Conservation (phyloP, 345 rosid genomes). For the Zanthoxylum bungeanum region DNA sequence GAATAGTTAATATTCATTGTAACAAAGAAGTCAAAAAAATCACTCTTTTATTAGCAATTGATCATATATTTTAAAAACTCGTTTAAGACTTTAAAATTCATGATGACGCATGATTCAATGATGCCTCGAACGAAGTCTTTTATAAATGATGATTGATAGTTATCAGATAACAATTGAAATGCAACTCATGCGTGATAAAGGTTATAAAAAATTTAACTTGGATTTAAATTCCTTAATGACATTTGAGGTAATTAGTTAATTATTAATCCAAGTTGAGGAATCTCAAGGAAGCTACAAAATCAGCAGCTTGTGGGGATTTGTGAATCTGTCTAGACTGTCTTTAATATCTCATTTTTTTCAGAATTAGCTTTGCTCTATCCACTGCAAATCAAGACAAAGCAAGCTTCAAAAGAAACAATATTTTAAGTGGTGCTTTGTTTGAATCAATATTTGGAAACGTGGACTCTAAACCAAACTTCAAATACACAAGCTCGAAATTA, state of each 20-base stretch:
- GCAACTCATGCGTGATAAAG: too few species aligned
- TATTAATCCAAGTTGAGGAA: conserved; percentile 42
- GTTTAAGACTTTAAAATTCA: too few species aligned
- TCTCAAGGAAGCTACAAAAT: conserved; percentile 52
- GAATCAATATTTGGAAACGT: conserved; percentile 31
- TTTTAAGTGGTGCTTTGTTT: conserved; percentile 19
- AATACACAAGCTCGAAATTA: conserved; percentile 33
- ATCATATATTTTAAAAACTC: too few species aligned
- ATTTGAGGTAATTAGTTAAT: conserved; percentile 6
- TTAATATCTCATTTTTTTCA: conserved; percentile 14
- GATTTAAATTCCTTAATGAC: too few species aligned
- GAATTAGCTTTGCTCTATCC: conserved; percentile 15
- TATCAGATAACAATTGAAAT: too few species aligned
- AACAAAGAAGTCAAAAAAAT: too few species aligned
- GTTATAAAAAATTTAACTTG: too few species aligned
- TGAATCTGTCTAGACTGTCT: conserved; percentile 17
- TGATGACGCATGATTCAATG: too few species aligned
- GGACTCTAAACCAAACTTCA: conserved; percentile 55
- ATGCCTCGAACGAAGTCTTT: too few species aligned
- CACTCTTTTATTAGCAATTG: too few species aligned
- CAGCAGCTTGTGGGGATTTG: conserved; percentile 53
- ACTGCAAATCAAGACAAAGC: conserved; percentile 35
- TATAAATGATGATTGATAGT: too few species aligned
- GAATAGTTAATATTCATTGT: too few species aligned
- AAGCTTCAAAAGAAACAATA: conserved; percentile 7